Evolutionary conservation across 805 yeast species (phyloP).

Genomic region (Starmerella khaoyaiensis): DNA sequence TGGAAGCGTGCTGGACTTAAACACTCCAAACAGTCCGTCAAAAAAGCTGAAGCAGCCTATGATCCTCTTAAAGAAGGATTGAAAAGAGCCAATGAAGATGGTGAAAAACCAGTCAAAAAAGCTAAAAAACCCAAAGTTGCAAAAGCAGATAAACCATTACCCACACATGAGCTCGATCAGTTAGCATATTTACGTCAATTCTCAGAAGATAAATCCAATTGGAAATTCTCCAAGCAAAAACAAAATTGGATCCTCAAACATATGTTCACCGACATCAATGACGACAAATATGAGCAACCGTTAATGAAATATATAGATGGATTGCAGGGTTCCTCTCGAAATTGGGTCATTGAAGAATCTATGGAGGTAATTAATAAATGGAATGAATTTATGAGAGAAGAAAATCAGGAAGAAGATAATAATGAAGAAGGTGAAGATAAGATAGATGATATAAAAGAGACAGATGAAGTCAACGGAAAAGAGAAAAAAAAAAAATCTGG

Average conservation of each 20-base stretch:
- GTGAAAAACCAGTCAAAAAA: constrained; percentile 35
- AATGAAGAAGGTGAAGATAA: constrained; percentile 5
- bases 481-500: constrained; percentile 9
- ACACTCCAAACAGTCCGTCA: constrained; percentile 30
- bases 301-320: constrained; percentile 43
- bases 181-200: constrained; percentile 50
- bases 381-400: constrained; percentile 39
- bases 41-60: constrained; percentile 28
- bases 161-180: constrained; percentile 65
- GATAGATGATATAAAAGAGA: constrained; percentile 1
- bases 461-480: too few species aligned
- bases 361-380: constrained; percentile 38
- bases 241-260: constrained; percentile 75
- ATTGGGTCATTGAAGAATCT: constrained; percentile 41
- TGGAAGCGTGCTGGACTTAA: constrained; percentile 66
- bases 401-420: constrained; percentile 1
- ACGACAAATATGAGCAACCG: constrained; percentile 39
- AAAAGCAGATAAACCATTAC: constrained; percentile 50
- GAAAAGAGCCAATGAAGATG: constrained; percentile 20
- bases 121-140: constrained; percentile 62
- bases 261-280: constrained; percentile 34
- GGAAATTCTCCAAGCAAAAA: constrained; percentile 81
- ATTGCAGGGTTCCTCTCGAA: constrained; percentile 57
- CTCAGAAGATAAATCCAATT: constrained; percentile 40
- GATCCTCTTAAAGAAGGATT: constrained; percentile 24